Base-by-base conservation (phyloP, 2,329 filamentous ascomycete species). In the Dothidotthia symphoricarpi region DNA sequence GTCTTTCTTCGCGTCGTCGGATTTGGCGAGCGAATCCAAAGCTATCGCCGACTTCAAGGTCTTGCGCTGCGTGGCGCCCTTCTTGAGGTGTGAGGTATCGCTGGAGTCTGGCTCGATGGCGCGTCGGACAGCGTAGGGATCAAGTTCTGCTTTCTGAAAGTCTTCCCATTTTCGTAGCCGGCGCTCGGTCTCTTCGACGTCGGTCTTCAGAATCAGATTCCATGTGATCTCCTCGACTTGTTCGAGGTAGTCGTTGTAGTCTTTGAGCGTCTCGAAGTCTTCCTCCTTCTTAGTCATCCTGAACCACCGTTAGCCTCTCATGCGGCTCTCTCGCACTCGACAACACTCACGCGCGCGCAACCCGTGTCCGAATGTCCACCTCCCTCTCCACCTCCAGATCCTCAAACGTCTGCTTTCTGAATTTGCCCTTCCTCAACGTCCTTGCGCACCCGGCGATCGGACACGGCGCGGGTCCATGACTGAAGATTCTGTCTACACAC, bases 241-340 rank as follows among this genome's bases (percentile, higher is more conserved):
- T 68, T 97, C 88, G 10, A 98, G 81, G 70, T 97, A 96, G 67
- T 96, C 84, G 69, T 98, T 96, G 74, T 84, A 98, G 61, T 83
- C 85, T 28, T 80, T 73, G 43, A 95, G 75, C 2, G 80, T 82
- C 66, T 94, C 86, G 58, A 98, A 98, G 65, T 98, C 93, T 47
- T 93, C 87, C 69, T 95, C 85, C 13, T 81, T 75, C 57, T 88
- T 85, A 71, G 97, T 96, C 68, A 97, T 91, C 8, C 91, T 86
- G 14, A 3, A 7, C 7, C 1, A 2, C 4, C 12, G 40, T 57
- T 25, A 59, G 49, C 16, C 24, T 6, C 7, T 4, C 19, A n/a
- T n/a, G 19, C 13, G 9, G 6, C 11, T 8, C 5, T 16, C 10
- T 26, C 10, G 9, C 7, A 16, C 13, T 22, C 5, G 14, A 13